Evolutionary conservation across 257 asterid genomes (phyloP), one percentile per base, ranked within the genome.

Genomic region (Salvia rosmarinus): DNA sequence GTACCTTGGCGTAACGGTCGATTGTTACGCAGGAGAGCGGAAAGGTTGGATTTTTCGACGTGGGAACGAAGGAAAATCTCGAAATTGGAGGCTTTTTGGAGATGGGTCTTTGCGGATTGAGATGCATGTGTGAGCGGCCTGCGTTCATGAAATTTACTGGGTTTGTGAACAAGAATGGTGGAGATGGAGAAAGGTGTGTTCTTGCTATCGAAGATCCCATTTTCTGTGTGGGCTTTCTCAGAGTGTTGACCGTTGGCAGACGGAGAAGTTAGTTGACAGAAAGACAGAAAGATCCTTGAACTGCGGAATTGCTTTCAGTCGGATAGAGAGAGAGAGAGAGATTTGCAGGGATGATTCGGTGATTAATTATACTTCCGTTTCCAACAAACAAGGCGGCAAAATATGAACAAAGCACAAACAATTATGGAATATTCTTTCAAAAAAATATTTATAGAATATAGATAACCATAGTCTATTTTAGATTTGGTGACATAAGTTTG

Each of bases 261-360:
- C 54, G 77, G n/a, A n/a, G 63, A 54, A 70, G 62, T 62, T 69
- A 4, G 59, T 43, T n/a, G 49, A 34, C 30, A 50, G 70, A 47
- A 65, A 61, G 58, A 23, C 39, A 44, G 37, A 43, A 28, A 73
- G 82, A 79, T 81, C 82, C 92, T 84, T 21, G 71, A 69, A 77
- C 44, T 68, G 80, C 87, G 87, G 85, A 58, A 71, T 70, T 71
- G 19, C 43, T 3, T 64, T 78, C 49, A 68, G 62, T 30, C 9
- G 60, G 68, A 30, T 2, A 57, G 70, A 35, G 39, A 35, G 75
- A 68, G 25, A 43, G 57, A 14, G 55, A 49, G 44, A 52, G 6
- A 3, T 4, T 21, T 44, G 32, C 25, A 59, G 50, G 20, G 52
- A 66, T 39, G 61, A 55, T 11, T 21, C 60, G 60, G 13, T 12